phyloP scores from a whole-genome alignment of 352 stramenopile genomes.

The Elongisporangium prolatum region DNA sequence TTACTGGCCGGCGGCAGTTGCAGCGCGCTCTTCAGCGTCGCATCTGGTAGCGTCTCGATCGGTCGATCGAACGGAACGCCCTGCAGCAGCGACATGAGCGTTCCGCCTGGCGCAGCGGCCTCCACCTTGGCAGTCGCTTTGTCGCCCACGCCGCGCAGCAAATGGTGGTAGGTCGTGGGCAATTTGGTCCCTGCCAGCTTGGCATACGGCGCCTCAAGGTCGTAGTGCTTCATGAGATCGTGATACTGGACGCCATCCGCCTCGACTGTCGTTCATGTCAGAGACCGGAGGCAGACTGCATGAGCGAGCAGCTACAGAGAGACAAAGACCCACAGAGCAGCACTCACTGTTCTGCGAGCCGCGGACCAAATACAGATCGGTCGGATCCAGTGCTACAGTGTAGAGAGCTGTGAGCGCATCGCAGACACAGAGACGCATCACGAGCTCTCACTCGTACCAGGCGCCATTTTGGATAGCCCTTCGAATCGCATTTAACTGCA shows the following conservation, averaged over 20 bases:
- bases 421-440: neutral
- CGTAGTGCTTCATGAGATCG: slow-evolving; percentile 61
- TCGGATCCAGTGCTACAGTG: slow-evolving; percentile 22
- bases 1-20: slow-evolving; percentile 63
- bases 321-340: neutral
- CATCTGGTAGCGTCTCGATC: slow-evolving; percentile 70
- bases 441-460: neutral
- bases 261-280: slow-evolving; percentile 30
- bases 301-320: neutral
- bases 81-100: slow-evolving; percentile 55
- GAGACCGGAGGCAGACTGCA: neutral
- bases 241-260: slow-evolving; percentile 52
- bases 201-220: slow-evolving; percentile 49
- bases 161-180: slow-evolving; percentile 64
- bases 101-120: slow-evolving; percentile 26
- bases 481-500: neutral
- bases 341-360: slow-evolving; percentile 52
- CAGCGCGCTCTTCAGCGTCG: slow-evolving; percentile 61
- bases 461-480: neutral
- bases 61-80: slow-evolving; percentile 76
- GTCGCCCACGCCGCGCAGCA: slow-evolving; percentile 64
- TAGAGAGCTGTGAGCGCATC: neutral
- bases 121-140: slow-evolving; percentile 18
- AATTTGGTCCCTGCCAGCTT: slow-evolving; percentile 61
- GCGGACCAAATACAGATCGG: slow-evolving; percentile 56